Conservation (phyloP, 805 yeast species). For the Kuraishia ogatae region DNA sequence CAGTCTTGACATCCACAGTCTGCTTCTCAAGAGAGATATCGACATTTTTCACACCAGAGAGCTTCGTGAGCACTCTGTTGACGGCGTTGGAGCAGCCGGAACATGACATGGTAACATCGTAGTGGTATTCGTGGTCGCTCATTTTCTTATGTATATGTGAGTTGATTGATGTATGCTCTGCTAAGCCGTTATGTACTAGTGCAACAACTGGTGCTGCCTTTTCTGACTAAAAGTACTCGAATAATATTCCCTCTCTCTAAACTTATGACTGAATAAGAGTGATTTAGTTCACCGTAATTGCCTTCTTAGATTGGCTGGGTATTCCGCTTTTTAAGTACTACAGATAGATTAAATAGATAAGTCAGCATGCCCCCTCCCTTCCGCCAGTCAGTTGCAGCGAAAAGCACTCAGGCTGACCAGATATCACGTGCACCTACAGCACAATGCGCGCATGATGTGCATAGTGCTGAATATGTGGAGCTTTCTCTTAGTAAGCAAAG, state of each 20-base stretch:
- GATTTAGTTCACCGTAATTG: no score
- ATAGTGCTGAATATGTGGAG: background rate
- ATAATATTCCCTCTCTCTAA: no score
- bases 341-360: background rate
- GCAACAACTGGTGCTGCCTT: no score
- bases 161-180: background rate
- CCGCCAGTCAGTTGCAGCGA: background rate
- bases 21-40: constrained; percentile 76
- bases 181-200: no score
- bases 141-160: constrained; percentile 15
- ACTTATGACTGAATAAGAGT: no score
- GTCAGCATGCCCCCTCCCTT: background rate
- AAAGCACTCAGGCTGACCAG: background rate
- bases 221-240: no score
- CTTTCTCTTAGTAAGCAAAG: background rate
- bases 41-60: constrained; percentile 66
- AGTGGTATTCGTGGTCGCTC: constrained; percentile 61
- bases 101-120: constrained; percentile 80
- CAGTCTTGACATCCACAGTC: constrained; percentile 68
- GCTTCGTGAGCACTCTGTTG: constrained; percentile 58
- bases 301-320: background rate
- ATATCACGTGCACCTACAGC: background rate
- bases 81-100: constrained; percentile 87
- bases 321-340: background rate
- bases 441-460: background rate